phyloP scores from a whole-genome alignment of 1,139 yeast genomes.

The Candida tetrigidarum region DNA sequence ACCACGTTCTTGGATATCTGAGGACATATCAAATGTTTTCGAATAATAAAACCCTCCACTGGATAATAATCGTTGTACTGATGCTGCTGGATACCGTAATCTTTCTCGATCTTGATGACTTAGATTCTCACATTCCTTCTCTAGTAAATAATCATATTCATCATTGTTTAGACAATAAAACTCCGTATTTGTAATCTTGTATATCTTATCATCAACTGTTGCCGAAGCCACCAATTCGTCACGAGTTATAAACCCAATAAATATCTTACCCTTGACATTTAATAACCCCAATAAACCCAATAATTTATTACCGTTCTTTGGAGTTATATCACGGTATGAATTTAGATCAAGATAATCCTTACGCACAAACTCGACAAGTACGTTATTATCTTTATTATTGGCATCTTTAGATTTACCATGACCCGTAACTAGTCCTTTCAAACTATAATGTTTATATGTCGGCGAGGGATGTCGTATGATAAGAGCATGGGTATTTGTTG shows the following conservation, averaged over 20 bases:
- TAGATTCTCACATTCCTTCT: slow-evolving; percentile 25
- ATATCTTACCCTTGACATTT: slow-evolving; percentile 55
- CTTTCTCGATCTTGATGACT: slow-evolving; percentile 20
- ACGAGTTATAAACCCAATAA: slow-evolving; percentile 60
- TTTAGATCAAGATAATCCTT: slow-evolving; percentile 40
- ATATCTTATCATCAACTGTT: slow-evolving; percentile 54
- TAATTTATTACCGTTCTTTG: slow-evolving; percentile 32
- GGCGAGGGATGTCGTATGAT: slow-evolving; percentile 53
- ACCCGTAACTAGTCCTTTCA: slow-evolving; percentile 15
- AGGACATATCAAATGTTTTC: slow-evolving; percentile 65
- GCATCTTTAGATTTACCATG: slow-evolving; percentile 10
- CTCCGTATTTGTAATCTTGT: slow-evolving; percentile 58
- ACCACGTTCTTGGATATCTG: slow-evolving; percentile 61
- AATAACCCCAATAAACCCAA: slow-evolving; percentile 67
- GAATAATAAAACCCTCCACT: slow-evolving; percentile 73
- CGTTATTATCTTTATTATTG: slow-evolving; percentile 26
- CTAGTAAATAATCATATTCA: slow-evolving; percentile 48
- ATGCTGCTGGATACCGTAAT: slow-evolving; percentile 59
- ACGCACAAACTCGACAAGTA: slow-evolving; percentile 54
- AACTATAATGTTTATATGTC: slow-evolving; percentile 19
- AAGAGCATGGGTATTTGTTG: slow-evolving; percentile 51
- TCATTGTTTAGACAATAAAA: slow-evolving; percentile 66
- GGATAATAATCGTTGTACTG: slow-evolving; percentile 57
- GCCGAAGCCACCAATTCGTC: slow-evolving; percentile 65
- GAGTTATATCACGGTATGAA: slow-evolving; percentile 46